These are phyloP conservation scores for Forsythia viridissima DNA, from an alignment of 257 asterid genomes.

Conservation along the genomic window DNA sequence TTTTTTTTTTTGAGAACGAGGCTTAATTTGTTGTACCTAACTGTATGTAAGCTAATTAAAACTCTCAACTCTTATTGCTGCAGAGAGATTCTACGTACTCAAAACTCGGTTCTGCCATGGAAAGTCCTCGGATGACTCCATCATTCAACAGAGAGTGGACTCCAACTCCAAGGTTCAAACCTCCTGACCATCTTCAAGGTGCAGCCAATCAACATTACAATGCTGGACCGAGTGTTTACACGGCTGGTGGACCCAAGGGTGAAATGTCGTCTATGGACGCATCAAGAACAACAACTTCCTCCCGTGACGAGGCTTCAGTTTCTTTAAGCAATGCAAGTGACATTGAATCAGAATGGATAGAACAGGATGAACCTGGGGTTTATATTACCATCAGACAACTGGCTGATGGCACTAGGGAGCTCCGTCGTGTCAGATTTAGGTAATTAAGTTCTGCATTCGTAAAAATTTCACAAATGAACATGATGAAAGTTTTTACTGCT, in stretches of 20 bases:
- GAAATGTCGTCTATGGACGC: constrained; percentile 70
- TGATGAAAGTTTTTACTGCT: neutral
- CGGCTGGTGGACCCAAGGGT: constrained; percentile 36
- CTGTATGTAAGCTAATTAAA: neutral
- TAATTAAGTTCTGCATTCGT: constrained; percentile 15
- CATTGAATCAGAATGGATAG: constrained; percentile 88
- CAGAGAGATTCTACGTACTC: constrained; percentile 94
- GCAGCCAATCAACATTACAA: constrained; percentile 36
- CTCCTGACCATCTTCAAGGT: constrained; percentile 38
- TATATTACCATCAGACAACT: constrained; percentile 88
- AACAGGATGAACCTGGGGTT: constrained; percentile 93
- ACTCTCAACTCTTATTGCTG: constrained; percentile 13
- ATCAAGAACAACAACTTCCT: constrained; percentile 76
- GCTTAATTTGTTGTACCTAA: neutral
- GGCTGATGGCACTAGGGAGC: constrained; percentile 87
- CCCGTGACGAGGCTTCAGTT: constrained; percentile 82
- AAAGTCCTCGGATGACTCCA: constrained; percentile 90
- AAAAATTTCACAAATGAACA: neutral
- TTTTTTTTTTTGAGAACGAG: neutral
- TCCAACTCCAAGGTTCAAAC: constrained; percentile 58
- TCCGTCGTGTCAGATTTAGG: constrained; percentile 98
- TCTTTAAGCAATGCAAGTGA: constrained; percentile 98
- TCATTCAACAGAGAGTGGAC: constrained; percentile 63
- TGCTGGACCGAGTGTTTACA: constrained; percentile 50
- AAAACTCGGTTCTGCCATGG: constrained; percentile 67